phyloP scores from a whole-genome alignment of 176 grass and related monocot species.

The Leersia perrieri region DNA sequence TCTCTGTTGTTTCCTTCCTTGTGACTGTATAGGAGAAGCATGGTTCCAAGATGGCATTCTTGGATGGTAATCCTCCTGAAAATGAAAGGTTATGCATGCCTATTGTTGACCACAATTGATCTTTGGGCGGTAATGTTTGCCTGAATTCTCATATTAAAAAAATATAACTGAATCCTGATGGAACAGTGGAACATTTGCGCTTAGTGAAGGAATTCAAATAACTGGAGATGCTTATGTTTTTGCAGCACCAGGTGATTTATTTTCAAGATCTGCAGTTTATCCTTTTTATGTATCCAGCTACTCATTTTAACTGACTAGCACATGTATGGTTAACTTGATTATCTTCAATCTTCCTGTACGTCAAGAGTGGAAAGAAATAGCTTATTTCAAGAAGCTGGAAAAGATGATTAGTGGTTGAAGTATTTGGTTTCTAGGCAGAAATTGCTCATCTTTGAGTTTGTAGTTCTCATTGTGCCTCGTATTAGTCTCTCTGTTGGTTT shows the following conservation, averaged over 20 bases:
- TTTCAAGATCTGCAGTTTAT: background rate
- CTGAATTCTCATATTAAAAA: conserved; percentile 90
- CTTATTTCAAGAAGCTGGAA: conserved; percentile 88
- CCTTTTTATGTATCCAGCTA: background rate
- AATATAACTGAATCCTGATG: conserved; percentile 82
- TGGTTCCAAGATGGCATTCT: conserved; percentile 98
- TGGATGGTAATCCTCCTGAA: conserved; percentile 98
- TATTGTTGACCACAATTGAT: conserved; percentile 79
- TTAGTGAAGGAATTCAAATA: conserved; percentile 70
- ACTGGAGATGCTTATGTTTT: conserved; percentile 92
- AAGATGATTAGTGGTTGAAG: conserved; percentile 68
- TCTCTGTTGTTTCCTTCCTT: conserved; percentile 5
- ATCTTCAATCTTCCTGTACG: conserved; percentile 95
- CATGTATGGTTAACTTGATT: conserved; percentile 82
- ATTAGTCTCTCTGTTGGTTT: conserved; percentile 33
- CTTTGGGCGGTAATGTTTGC: conserved; percentile 83
- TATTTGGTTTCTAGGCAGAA: conserved; percentile 26
- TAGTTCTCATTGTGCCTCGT: conserved; percentile 15
- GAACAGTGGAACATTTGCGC: conserved; percentile 84
- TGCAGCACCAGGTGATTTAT: conserved; percentile 72
- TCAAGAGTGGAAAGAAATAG: conserved; percentile 90
- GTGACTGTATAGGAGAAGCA: conserved; percentile 75
- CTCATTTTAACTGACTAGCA: conserved; percentile 38
- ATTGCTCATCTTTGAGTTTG: conserved; percentile 7
- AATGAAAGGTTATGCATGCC: conserved; percentile 93